phyloP scores from a whole-genome alignment of 495 filamentous ascomycete genomes.

The Rhypophila decipiens region DNA sequence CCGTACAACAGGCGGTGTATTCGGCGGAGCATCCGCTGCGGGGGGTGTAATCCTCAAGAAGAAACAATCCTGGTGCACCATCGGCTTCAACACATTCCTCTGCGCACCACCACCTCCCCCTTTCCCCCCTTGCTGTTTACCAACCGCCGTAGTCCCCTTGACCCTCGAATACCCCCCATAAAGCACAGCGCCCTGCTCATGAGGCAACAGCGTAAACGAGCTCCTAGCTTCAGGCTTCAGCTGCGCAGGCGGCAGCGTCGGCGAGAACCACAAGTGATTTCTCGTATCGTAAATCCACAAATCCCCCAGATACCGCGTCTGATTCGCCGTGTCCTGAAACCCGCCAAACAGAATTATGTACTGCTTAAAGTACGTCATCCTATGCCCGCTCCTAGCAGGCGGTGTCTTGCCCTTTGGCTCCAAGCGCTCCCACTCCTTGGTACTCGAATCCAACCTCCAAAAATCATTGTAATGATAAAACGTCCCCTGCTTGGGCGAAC shows the following conservation, averaged over 20 bases:
- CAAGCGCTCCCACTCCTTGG: constrained; percentile 82
- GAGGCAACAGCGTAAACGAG: constrained; percentile 83
- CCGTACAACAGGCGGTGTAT: constrained; percentile 60
- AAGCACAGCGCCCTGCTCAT: constrained; percentile 80
- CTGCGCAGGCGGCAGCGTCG: constrained; percentile 61
- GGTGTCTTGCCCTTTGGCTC: constrained; percentile 84
- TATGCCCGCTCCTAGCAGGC: constrained; percentile 84
- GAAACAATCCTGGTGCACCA: constrained; percentile 92
- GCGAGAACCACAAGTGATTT: constrained; percentile 71
- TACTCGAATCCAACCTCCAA: constrained; percentile 78
- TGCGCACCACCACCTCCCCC: constrained; percentile 38
- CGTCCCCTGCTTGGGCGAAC: constrained; percentile 83
- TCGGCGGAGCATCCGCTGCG: constrained; percentile 50
- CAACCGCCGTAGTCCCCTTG: constrained; percentile 56
- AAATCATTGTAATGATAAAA: constrained; percentile 99
- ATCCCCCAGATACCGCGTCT: constrained; percentile 81
- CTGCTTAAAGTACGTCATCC: constrained; percentile 88
- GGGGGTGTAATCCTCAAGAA: constrained; percentile 78
- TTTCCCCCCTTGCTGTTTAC: constrained; percentile 25
- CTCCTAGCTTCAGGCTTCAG: constrained; percentile 85
- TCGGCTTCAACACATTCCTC: constrained; percentile 68
- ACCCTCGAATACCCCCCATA: constrained; percentile 92
- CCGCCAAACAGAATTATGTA: constrained; percentile 43
- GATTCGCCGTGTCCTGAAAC: constrained; percentile 91
- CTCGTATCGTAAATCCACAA: constrained; percentile 57